Percentiles rank a stretch among this genome's conserved stretches.
Evolutionary conservation across 805 yeast genomes (phyloP).

Genomic region (Clavispora carvajalis): DNA sequence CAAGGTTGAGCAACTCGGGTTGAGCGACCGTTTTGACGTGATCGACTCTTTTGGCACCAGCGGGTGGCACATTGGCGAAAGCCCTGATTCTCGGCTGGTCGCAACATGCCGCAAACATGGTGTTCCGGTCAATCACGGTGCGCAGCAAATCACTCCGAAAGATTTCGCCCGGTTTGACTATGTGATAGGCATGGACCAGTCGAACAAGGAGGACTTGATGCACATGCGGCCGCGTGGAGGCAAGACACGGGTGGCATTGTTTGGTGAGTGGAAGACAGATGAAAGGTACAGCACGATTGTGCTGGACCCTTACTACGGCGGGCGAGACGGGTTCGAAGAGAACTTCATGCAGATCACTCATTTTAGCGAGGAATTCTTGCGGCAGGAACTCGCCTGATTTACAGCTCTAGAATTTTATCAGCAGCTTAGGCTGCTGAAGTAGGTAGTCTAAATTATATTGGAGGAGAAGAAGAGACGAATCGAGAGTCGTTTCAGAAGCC

Average conservation of each 20-base stretch:
- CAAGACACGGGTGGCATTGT: slow-evolving; percentile 50
- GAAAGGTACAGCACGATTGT: slow-evolving; percentile 49
- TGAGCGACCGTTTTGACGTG: slow-evolving; percentile 36
- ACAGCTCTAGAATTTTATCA: too few relatives aligned
- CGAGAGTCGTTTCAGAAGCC: too few relatives aligned
- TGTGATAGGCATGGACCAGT: slow-evolving; percentile 66
- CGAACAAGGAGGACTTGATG: slow-evolving; percentile 48
- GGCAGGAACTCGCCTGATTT: too few relatives aligned
- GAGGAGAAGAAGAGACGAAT: too few relatives aligned
- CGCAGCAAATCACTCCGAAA: slow-evolving; percentile 56
- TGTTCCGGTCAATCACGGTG: slow-evolving; percentile 68
- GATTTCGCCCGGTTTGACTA: slow-evolving; percentile 62
- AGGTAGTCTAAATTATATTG: too few relatives aligned
- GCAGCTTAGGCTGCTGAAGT: too few relatives aligned
- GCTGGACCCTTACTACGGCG: slow-evolving; percentile 93
- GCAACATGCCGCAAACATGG: slow-evolving; percentile 64
- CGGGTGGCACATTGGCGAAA: slow-evolving; percentile 76
- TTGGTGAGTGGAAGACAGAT: slow-evolving; percentile 77
- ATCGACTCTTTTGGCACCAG: slow-evolving; percentile 91
- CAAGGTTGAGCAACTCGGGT: slow-evolving; percentile 49
- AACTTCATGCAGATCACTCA: slow-evolving; percentile 72
- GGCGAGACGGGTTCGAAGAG: slow-evolving; percentile 71
- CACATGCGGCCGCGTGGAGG: slow-evolving; percentile 48
- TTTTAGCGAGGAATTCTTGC: slow-evolving; percentile 68
- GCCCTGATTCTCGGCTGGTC: slow-evolving; percentile 73